Percentiles rank a stretch among this genome's conserved stretches.
Evolutionary conservation across 305 asterid genomes (phyloP).

Genomic region (Petunia hybrid): DNA sequence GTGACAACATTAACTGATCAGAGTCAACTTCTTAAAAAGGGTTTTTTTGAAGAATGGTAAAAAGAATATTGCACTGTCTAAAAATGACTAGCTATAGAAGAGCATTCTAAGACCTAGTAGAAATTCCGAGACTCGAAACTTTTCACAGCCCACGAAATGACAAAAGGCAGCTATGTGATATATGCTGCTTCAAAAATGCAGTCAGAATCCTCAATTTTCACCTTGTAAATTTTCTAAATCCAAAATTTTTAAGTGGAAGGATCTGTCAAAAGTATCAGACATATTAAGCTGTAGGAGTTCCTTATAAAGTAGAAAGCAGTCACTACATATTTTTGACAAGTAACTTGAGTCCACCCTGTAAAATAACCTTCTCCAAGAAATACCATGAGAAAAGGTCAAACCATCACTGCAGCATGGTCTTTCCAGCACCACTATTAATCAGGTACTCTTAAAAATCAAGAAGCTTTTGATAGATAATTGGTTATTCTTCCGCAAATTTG

Average conservation of each 20-base stretch:
- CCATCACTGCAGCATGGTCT: background rate
- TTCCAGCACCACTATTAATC: background rate
- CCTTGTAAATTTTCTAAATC: background rate
- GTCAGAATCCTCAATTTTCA: background rate
- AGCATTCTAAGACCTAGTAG: no score
- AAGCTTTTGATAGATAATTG: background rate
- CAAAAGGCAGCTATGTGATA: background rate
- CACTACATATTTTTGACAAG: background rate
- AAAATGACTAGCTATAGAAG: background rate
- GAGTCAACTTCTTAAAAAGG: no score
- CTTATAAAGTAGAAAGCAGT: background rate
- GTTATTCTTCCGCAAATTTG: constrained; percentile 13
- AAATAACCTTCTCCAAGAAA: background rate
- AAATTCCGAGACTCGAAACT: background rate
- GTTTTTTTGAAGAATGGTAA: background rate
- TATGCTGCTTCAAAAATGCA: background rate
- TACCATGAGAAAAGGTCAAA: background rate
- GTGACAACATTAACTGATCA: no score
- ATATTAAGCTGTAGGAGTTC: no score
- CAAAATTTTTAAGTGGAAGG: background rate
- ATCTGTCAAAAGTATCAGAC: no score
- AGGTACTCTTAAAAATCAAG: background rate
- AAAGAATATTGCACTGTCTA: background rate
- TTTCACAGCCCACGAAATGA: background rate
- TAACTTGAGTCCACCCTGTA: background rate